Evolutionary conservation across 164 flowering plant species (phyloP).

Genomic region (Aristolochia californica): DNA sequence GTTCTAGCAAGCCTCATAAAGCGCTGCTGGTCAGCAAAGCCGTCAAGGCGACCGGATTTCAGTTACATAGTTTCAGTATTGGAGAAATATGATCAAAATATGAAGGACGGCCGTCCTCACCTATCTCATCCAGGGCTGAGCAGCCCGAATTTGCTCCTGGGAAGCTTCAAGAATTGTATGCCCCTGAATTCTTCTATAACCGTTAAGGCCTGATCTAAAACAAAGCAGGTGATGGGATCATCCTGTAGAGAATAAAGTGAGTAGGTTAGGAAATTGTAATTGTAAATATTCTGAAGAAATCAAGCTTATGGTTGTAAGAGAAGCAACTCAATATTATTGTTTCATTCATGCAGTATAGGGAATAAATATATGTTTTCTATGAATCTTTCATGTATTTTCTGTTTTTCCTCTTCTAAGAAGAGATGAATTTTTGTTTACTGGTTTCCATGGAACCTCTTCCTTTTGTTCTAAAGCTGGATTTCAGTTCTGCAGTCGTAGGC

Average conservation of each 20-base stretch:
- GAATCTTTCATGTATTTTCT: neutral
- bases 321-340: too few species aligned
- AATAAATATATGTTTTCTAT: neutral
- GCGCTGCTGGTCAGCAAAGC: constrained; percentile 86
- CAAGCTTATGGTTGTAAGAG: too few species aligned
- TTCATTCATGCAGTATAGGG: neutral
- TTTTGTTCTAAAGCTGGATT: too few species aligned
- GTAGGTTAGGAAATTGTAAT: constrained; percentile 8
- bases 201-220: constrained; percentile 46
- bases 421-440: too few species aligned
- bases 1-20: constrained; percentile 76
- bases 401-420: too few species aligned
- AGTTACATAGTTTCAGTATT: constrained; percentile 51
- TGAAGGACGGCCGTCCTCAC: constrained; percentile 72
- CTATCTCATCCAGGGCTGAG: constrained; percentile 41
- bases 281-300: constrained; percentile 13
- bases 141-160: constrained; percentile 32
- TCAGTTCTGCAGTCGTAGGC: too few species aligned
- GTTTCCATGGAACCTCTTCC: too few species aligned
- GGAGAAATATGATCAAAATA: constrained; percentile 75
- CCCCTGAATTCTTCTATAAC: constrained; percentile 51
- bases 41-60: constrained; percentile 89
- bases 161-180: constrained; percentile 60
- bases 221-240: constrained; percentile 5
- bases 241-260: constrained; percentile 8